A percentile compares a stretch with the other conserved stretches of the same genome.
Evolutionary conservation across 176 grass and related monocot genomes (phyloP).

Genomic region (Pontederia crassipes): DNA sequence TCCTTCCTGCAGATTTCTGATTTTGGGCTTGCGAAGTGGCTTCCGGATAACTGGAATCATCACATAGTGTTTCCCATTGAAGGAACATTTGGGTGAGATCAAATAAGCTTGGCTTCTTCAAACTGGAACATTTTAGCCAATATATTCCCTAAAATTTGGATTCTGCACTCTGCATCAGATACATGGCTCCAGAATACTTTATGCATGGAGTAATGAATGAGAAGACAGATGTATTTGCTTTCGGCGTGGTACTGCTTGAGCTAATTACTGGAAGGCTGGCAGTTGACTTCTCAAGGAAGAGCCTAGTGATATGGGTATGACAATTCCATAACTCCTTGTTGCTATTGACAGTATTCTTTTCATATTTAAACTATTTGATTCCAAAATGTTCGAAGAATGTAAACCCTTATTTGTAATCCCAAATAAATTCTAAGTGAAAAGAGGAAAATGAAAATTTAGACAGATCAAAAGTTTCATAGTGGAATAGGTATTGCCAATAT

Average conservation of each 20-base stretch:
- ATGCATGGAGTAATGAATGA: slow-evolving; percentile 97
- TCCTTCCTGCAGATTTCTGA: slow-evolving; percentile 67
- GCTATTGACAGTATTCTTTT: neutral
- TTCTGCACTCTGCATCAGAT: slow-evolving; percentile 30
- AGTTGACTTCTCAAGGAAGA: slow-evolving; percentile 63
- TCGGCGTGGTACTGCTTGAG: slow-evolving; percentile 91
- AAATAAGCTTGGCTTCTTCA: neutral
- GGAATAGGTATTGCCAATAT: neutral
- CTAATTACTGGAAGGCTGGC: slow-evolving; percentile 86
- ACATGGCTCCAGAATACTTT: slow-evolving; percentile 96
- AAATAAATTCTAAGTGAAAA: neutral
- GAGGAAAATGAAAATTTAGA: neutral
- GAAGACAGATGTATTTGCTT: slow-evolving; percentile 93
- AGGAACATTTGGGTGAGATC: slow-evolving; percentile 90
- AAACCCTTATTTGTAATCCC: no score
- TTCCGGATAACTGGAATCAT: slow-evolving; percentile 74
- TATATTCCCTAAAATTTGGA: slow-evolving; percentile 20
- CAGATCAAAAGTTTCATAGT: neutral
- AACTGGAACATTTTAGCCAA: slow-evolving; percentile 4
- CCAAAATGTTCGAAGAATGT: neutral
- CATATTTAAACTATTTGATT: neutral
- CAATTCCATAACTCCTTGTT: neutral
- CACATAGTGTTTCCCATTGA: slow-evolving; percentile 94
- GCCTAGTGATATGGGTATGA: slow-evolving; percentile 93
- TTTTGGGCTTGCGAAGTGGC: slow-evolving; percentile 98